Evolutionary conservation across 2,329 filamentous ascomycete species (phyloP).

Genomic region (Trichoderma gracile): DNA sequence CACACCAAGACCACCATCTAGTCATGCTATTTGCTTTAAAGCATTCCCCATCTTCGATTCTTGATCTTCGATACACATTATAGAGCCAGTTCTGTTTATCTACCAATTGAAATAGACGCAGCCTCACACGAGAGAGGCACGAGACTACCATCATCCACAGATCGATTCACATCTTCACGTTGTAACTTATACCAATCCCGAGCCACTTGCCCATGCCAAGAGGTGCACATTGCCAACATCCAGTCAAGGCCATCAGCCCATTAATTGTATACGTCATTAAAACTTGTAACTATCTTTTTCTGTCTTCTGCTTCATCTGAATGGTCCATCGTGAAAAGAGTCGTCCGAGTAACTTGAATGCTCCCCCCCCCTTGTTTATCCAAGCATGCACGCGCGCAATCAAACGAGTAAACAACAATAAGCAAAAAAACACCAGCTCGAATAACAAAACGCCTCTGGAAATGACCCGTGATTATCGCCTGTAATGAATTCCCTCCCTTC

Average conservation of each 20-base stretch:
- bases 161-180: background rate
- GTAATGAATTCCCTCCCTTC: background rate
- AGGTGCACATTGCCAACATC: background rate
- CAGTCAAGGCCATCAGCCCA: slow-evolving; percentile 19
- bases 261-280: slow-evolving; percentile 27
- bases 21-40: background rate
- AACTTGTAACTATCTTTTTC: slow-evolving; percentile 24
- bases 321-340: slow-evolving; percentile 25
- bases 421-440: slow-evolving; percentile 13
- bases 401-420: background rate
- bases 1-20: too few relatives aligned
- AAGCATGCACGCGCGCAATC: slow-evolving; percentile 1
- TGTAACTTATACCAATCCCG: background rate
- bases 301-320: background rate
- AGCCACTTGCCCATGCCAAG: background rate
- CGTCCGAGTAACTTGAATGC: slow-evolving; percentile 21
- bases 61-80: background rate
- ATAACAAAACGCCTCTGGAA: slow-evolving; percentile 20
- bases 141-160: background rate
- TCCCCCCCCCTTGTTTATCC: slow-evolving; percentile 14
- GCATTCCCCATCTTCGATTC: background rate
- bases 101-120: background rate
- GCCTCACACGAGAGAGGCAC: background rate
- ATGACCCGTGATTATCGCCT: slow-evolving; percentile 22
- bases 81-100: background rate